Percentiles rank a stretch among this genome's conserved stretches.
Evolutionary conservation across 306 rosid genomes (phyloP).

Genomic region (Cyamopsis tetragonoloba): DNA sequence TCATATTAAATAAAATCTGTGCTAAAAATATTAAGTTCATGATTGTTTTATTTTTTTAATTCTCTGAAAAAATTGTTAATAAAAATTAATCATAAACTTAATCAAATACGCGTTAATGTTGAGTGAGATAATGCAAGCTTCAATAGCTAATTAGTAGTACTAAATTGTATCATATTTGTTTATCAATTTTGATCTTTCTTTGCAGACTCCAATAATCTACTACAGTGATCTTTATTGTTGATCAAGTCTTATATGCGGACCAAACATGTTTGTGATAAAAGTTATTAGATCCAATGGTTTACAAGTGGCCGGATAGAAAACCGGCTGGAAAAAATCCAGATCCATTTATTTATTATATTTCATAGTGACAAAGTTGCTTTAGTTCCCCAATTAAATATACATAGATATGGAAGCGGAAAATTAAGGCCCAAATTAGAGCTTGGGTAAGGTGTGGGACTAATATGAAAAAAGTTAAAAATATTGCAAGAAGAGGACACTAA

Average conservation of each 20-base stretch:
- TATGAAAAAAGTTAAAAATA: not conserved
- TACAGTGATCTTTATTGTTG: no score
- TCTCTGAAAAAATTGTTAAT: not conserved
- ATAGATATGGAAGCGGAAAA: not conserved
- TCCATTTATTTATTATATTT: not conserved
- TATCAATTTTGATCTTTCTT: no score
- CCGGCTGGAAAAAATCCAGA: no score
- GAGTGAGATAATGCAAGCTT: not conserved
- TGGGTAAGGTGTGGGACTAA: not conserved
- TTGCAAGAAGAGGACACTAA: slow-evolving; percentile 11
- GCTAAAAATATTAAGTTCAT: not conserved
- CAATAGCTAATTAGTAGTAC: not conserved
- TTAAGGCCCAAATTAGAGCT: not conserved
- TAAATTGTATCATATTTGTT: no score
- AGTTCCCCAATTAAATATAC: not conserved
- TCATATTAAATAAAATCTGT: not conserved
- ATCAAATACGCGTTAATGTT: not conserved
- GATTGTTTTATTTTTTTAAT: no score
- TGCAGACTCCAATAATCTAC: no score
- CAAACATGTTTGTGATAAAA: no score
- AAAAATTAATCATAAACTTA: not conserved
- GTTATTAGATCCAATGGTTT: no score
- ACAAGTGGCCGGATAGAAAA: no score
- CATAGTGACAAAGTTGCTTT: not conserved
- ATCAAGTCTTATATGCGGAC: no score